phyloP scores from a whole-genome alignment of 2,329 filamentous ascomycete genomes.

The Arthroderma sp. region DNA sequence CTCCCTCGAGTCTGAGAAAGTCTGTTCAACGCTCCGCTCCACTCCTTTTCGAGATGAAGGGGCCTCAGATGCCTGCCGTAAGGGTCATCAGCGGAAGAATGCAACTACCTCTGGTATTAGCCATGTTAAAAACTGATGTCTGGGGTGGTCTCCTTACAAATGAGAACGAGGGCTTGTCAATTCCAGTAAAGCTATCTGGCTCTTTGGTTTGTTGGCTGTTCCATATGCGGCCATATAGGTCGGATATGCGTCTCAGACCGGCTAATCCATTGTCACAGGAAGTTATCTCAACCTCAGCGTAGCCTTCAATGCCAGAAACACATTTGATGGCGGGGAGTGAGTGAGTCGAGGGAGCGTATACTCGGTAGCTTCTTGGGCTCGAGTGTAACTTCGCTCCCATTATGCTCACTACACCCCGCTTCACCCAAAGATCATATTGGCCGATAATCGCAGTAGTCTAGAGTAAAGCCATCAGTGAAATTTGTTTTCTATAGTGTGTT shows the following conservation, averaged over 20 bases:
- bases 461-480: constrained; percentile 1
- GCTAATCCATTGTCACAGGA: constrained; percentile 34
- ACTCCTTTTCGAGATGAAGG: constrained; percentile 31
- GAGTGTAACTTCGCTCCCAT: constrained; percentile 46
- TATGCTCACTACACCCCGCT: constrained; percentile 42
- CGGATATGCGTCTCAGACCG: constrained; percentile 35
- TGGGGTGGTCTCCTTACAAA: constrained; percentile 19
- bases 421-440: constrained; percentile 44
- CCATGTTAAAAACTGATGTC: background rate
- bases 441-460: constrained; percentile 36
- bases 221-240: constrained; percentile 43
- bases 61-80: constrained; percentile 29
- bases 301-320: constrained; percentile 27
- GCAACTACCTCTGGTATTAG: constrained; percentile 19
- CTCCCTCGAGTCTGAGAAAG: constrained; percentile 28
- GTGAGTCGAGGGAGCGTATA: constrained; percentile 45
- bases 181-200: constrained; percentile 20
- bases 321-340: constrained; percentile 42
- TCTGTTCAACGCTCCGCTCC: constrained; percentile 32
- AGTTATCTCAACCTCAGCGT: constrained; percentile 36
- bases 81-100: constrained; percentile 30
- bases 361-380: constrained; percentile 30
- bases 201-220: constrained; percentile 23
- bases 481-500: constrained; percentile 11
- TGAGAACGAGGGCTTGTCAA: constrained; percentile 24